Evolutionary conservation across 768 basidiomycete species (phyloP).

Genomic region (Mycena venus): DNA sequence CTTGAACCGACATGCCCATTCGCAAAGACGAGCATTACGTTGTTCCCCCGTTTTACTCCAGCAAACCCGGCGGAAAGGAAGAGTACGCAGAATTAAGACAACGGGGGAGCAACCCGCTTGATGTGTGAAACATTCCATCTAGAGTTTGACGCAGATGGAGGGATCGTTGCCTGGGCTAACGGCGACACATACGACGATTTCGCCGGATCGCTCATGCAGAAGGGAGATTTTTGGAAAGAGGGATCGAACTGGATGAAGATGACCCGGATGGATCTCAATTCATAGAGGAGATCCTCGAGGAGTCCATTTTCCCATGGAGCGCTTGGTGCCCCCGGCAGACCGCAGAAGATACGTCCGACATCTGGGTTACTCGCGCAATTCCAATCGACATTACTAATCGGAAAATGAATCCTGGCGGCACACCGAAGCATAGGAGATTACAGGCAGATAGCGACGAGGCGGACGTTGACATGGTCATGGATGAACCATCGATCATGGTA

Average conservation of each 20-base stretch:
- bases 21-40: slow-evolving; percentile 27
- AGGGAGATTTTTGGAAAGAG: slow-evolving; percentile 53
- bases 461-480: slow-evolving; percentile 8
- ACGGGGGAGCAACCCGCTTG: slow-evolving; percentile 49
- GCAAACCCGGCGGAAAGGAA: background rate
- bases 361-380: slow-evolving; percentile 48
- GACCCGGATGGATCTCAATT: slow-evolving; percentile 52
- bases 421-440: too few species aligned
- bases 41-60: slow-evolving; percentile 11
- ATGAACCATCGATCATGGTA: background rate
- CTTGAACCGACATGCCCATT: slow-evolving; percentile 49
- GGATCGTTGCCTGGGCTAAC: slow-evolving; percentile 54
- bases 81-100: slow-evolving; percentile 46
- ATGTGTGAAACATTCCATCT: slow-evolving; percentile 56
- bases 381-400: too few species aligned
- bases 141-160: slow-evolving; percentile 40
- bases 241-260: slow-evolving; percentile 49
- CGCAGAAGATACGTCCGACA: slow-evolving; percentile 41
- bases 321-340: slow-evolving; percentile 44
- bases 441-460: too few species aligned
- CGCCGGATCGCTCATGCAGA: slow-evolving; percentile 46
- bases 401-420: too few species aligned
- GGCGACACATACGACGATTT: slow-evolving; percentile 47
- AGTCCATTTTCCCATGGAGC: slow-evolving; percentile 40
- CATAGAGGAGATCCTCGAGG: slow-evolving; percentile 49